Evolutionary conservation across 1,284 basidiomycete genomes (phyloP).

Genomic region (Austroboletus olivaceoglutinosus): DNA sequence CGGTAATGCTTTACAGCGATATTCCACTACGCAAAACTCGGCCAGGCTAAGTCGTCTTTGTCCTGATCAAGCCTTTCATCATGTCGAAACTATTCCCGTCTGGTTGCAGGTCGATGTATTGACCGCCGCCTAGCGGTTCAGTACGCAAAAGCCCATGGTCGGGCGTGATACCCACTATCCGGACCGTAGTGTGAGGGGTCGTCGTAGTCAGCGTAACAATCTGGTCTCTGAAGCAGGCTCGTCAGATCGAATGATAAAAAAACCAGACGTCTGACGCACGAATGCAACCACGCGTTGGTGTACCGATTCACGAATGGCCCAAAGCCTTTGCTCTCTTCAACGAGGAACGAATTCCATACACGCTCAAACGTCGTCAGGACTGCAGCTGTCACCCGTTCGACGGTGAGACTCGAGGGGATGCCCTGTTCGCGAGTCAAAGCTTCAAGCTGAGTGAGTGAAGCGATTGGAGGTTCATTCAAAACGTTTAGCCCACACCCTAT

Average conservation of each 20-base stretch:
- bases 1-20: too few species aligned
- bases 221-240: slow-evolving; percentile 62
- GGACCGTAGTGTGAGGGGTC: slow-evolving; percentile 65
- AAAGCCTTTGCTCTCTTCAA: slow-evolving; percentile 56
- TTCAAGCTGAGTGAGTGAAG: slow-evolving; percentile 72
- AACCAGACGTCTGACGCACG: slow-evolving; percentile 51
- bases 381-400: slow-evolving; percentile 75
- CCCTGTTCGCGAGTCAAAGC: slow-evolving; percentile 34
- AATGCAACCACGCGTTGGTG: slow-evolving; percentile 82
- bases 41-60: slow-evolving; percentile 40
- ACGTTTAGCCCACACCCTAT: slow-evolving; percentile 90
- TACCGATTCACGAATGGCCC: slow-evolving; percentile 79
- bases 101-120: slow-evolving; percentile 75
- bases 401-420: slow-evolving; percentile 41
- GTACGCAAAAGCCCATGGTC: slow-evolving; percentile 89
- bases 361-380: slow-evolving; percentile 79
- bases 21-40: not conserved
- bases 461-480: slow-evolving; percentile 80
- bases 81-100: slow-evolving; percentile 98
- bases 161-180: slow-evolving; percentile 84
- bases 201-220: slow-evolving; percentile 79
- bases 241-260: not conserved
- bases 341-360: slow-evolving; percentile 76
- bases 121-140: slow-evolving; percentile 49
- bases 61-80: slow-evolving; percentile 85